phyloP scores from a whole-genome alignment of 129 eudicot genomes.

The Artemisia annua region DNA sequence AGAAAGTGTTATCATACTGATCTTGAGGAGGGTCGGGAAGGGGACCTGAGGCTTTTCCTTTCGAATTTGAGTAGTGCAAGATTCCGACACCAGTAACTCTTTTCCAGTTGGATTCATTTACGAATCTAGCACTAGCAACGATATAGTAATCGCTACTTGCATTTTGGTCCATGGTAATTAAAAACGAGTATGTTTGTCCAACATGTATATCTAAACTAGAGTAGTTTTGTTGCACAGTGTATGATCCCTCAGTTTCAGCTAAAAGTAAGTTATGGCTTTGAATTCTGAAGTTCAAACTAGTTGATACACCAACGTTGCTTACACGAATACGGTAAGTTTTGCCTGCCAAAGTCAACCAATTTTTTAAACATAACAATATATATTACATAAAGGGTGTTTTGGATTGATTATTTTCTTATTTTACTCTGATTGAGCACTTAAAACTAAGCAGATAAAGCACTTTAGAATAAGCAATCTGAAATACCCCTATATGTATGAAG shows the following conservation, averaged over 20 bases:
- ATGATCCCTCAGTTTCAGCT: conserved; percentile 87
- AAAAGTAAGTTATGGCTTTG: conserved; percentile 83
- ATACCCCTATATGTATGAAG: neutral
- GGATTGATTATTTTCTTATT: too few relatives aligned
- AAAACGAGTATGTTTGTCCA: conserved; percentile 84
- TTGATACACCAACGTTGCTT: conserved; percentile 87
- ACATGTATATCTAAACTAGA: conserved; percentile 88
- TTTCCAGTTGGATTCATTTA: conserved; percentile 68
- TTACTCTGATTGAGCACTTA: too few relatives aligned
- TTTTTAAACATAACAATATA: neutral
- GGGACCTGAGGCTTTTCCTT: conserved; percentile 88
- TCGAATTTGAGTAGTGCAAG: conserved; percentile 77
- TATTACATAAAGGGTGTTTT: neutral
- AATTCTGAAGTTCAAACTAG: conserved; percentile 93
- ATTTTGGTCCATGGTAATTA: conserved; percentile 87
- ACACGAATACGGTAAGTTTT: conserved; percentile 86
- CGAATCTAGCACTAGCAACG: conserved; percentile 89
- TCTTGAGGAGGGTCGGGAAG: conserved; percentile 90
- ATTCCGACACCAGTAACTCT: conserved; percentile 86
- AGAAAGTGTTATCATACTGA: conserved; percentile 76
- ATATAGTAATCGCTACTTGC: conserved; percentile 91
- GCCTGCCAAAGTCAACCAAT: conserved; percentile 52
- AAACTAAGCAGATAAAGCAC: too few relatives aligned
- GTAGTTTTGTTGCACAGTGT: conserved; percentile 89
- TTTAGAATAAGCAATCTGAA: too few relatives aligned